Evolutionary conservation across 805 yeast species (phyloP), one percentile per base, ranked within the genome.

Genomic region (Pichia pseudocactophila): DNA sequence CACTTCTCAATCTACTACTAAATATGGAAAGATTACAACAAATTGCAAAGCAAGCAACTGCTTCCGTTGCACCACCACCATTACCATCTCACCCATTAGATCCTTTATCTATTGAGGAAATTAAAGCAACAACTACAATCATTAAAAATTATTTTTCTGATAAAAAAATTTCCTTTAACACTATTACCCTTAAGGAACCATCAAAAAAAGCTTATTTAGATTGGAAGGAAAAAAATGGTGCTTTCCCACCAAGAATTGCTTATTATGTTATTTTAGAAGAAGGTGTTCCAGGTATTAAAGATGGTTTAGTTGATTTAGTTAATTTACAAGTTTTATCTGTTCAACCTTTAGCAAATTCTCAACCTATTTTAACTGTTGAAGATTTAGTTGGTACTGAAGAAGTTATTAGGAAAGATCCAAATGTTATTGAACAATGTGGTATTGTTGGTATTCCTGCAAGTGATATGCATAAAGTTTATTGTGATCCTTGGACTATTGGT

Each of bases 101-200:
- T 64, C 90, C 89, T 10, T 71, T 82, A 49, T 63, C 80, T 37
- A 69, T 74, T 20, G 72, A 57, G 41, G 90, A 82, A 64, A 78
- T 82, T 57, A 68, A 69, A 53, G 68, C 74, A 12, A 78, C 73
- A 22, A 69, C 82, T n/a, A 56, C 61, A 32, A 59, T 77, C 37
- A 66, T 82, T 45, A 73, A 71, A 57, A 62, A 64, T 19, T 57
- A 72, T 47, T 76, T 68, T 52, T 57, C 64, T 37, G 74, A 74
- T 17, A 66, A 60, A 39, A 44, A 37, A 10, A 64, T 81, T 46
- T 55, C 70, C 31, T 82, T 81, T 70, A 82, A 82, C 63, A 78
- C 85, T 30, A 70, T 82, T 48, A 77, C 88, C 32, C 64, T 82
- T 42, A 71, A 75, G 55, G 90, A 82, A 63, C 90, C 90, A 48